Conservation (phyloP, 495 filamentous ascomycete species). For the Penicillium argentinense region DNA sequence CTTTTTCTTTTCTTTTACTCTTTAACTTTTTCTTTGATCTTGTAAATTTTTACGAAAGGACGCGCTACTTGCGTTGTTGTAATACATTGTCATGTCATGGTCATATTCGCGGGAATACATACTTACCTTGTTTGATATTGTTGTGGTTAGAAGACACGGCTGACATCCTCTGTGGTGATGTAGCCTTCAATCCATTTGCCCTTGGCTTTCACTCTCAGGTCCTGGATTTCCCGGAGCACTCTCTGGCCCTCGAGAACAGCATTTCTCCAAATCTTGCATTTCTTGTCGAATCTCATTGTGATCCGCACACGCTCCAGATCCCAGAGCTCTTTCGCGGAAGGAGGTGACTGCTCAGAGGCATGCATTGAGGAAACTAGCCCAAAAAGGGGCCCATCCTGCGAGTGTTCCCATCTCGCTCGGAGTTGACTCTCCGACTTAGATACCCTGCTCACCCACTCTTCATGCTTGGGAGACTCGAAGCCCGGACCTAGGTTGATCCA, state of each 20-base stretch:
- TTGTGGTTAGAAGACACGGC: too few relatives aligned
- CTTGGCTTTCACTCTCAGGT: slow-evolving; percentile 24
- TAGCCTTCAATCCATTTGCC: slow-evolving; percentile 36
- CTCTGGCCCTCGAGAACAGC: slow-evolving; percentile 20
- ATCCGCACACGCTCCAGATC: slow-evolving; percentile 34
- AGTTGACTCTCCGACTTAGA: not conserved
- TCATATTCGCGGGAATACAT: too few relatives aligned
- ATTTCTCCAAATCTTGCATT: slow-evolving; percentile 24
- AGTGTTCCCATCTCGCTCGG: not conserved
- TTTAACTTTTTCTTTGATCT: not conserved
- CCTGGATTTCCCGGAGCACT: slow-evolving; percentile 29
- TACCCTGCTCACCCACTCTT: not conserved
- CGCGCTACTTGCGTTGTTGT: too few relatives aligned
- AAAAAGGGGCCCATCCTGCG: not conserved
- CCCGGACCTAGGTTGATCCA: slow-evolving; percentile 52
- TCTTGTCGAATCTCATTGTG: slow-evolving; percentile 27
- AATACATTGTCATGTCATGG: too few relatives aligned
- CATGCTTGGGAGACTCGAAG: slow-evolving; percentile 19
- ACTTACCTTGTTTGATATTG: too few relatives aligned
- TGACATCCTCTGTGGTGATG: not conserved
- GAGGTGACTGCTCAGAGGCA: not conserved
- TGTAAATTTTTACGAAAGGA: too few relatives aligned
- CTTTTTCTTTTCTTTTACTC: not conserved
- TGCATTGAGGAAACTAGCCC: not conserved
- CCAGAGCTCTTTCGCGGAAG: slow-evolving; percentile 15